A percentile compares a stretch with the other conserved stretches of the same genome.
phyloP scores from a whole-genome alignment of 805 yeast species.

The Candida xiaguanensis region DNA sequence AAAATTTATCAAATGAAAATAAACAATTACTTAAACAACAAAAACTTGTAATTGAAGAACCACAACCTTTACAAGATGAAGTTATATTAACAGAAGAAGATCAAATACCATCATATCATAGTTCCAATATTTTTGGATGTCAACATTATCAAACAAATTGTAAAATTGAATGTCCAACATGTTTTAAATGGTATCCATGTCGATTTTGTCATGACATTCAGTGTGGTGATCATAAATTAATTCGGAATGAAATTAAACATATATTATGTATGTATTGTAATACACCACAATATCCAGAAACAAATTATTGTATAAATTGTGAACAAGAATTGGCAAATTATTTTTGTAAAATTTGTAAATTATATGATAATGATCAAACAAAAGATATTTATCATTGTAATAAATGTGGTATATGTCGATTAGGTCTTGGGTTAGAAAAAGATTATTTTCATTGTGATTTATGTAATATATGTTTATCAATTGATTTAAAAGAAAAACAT shows the following conservation, averaged over 20 bases:
- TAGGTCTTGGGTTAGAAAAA: constrained; percentile 83
- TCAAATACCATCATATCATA: constrained; percentile 45
- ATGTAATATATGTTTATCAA: constrained; percentile 84
- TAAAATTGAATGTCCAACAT: constrained; percentile 75
- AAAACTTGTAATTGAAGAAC: constrained; percentile 13
- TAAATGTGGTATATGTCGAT: constrained; percentile 87
- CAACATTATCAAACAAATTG: constrained; percentile 79
- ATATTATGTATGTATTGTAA: constrained; percentile 80
- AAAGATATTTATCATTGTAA: constrained; percentile 90
- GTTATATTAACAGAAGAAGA: constrained; percentile 49
- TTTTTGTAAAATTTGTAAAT: constrained; percentile 71
- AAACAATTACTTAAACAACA: constrained; percentile 14
- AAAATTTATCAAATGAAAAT: constrained; percentile 20
- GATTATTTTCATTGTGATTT: constrained; percentile 90
- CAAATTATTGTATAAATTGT: constrained; percentile 67
- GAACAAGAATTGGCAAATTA: constrained; percentile 65
- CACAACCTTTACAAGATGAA: constrained; percentile 28
- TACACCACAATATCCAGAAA: constrained; percentile 69
- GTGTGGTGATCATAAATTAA: constrained; percentile 55
- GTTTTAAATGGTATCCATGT: constrained; percentile 75
- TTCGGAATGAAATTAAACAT: constrained; percentile 56
- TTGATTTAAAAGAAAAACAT: constrained; percentile 73
- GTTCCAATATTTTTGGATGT: constrained; percentile 62
- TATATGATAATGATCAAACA: constrained; percentile 75
- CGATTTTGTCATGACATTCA: constrained; percentile 80